Conservation (phyloP, 768 basidiomycete species). For the Pulveroboletus sp. region DNA sequence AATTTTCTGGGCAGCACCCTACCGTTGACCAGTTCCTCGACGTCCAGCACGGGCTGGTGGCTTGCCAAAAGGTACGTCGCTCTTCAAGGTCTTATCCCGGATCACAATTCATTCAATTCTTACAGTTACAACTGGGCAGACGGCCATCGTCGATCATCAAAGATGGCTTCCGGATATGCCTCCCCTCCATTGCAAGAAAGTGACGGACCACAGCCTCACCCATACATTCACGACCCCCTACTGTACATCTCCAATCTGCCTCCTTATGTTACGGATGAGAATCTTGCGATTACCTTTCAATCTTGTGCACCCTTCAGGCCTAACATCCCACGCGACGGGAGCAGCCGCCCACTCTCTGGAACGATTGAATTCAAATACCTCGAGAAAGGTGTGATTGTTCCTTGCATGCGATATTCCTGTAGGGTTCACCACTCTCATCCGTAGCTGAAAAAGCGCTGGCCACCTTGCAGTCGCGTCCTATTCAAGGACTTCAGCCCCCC, state of each 20-base stretch:
- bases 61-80: conserved; percentile 25
- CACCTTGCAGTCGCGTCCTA: conserved; percentile 70
- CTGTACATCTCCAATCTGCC: conserved; percentile 79
- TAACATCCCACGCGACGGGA: conserved; percentile 60
- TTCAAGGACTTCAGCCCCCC: conserved; percentile 56
- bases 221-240: conserved; percentile 79
- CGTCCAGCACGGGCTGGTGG: conserved; percentile 31
- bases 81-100: background rate
- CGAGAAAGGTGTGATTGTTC: conserved; percentile 59
- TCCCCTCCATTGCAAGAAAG: conserved; percentile 30
- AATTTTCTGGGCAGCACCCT: conserved; percentile 25
- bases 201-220: conserved; percentile 49
- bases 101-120: background rate
- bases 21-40: conserved; percentile 26
- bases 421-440: conserved; percentile 4
- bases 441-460: conserved; percentile 86
- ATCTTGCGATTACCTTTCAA: conserved; percentile 67
- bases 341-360: conserved; percentile 51
- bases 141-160: conserved; percentile 27
- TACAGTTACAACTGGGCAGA: conserved; percentile 14
- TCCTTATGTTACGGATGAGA: conserved; percentile 67
- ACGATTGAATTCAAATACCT: conserved; percentile 82
- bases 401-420: conserved; percentile 4
- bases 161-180: conserved; percentile 35
- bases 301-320: conserved; percentile 79